A percentile compares a stretch with the other conserved stretches of the same genome.
Evolutionary conservation across 257 asterid genomes (phyloP).

Genomic region (Solanum tarapatanum): DNA sequence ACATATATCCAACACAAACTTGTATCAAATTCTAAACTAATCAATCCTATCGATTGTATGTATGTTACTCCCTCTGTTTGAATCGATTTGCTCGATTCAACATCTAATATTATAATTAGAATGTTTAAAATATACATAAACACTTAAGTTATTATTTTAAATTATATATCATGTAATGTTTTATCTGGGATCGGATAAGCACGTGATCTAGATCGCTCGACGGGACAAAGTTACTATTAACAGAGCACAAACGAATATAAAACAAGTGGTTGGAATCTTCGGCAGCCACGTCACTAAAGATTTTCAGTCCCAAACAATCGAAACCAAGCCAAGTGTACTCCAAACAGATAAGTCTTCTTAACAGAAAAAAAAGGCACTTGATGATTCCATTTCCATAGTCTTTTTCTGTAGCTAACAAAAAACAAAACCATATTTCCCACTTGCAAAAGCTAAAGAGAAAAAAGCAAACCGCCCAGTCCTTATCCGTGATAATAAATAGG

Average conservation of each 20-base stretch:
- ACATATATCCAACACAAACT: no score
- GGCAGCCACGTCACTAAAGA: slow-evolving; percentile 12
- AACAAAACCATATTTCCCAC: background rate
- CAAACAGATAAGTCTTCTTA: background rate
- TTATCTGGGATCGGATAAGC: fast-evolving
- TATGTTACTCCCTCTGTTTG: background rate
- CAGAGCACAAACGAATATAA: background rate
- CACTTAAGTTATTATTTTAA: no score
- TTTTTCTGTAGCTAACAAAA: background rate
- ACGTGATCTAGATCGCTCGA: background rate
- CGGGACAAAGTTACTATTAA: background rate
- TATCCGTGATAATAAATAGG: background rate
- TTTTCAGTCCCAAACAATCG: background rate
- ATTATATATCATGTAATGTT: background rate
- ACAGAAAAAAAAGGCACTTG: background rate
- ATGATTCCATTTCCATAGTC: background rate
- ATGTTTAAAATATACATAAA: no score
- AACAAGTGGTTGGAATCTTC: slow-evolving; percentile 11
- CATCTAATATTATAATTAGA: background rate
- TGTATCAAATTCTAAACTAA: no score
- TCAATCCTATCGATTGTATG: no score
- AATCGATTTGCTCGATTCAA: background rate
- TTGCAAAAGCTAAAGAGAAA: background rate
- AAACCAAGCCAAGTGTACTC: slow-evolving; percentile 3
- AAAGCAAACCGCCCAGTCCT: background rate